Evolutionary conservation across 2,329 filamentous ascomycete species (phyloP).

Genomic region (Neofusicoccum sp.): DNA sequence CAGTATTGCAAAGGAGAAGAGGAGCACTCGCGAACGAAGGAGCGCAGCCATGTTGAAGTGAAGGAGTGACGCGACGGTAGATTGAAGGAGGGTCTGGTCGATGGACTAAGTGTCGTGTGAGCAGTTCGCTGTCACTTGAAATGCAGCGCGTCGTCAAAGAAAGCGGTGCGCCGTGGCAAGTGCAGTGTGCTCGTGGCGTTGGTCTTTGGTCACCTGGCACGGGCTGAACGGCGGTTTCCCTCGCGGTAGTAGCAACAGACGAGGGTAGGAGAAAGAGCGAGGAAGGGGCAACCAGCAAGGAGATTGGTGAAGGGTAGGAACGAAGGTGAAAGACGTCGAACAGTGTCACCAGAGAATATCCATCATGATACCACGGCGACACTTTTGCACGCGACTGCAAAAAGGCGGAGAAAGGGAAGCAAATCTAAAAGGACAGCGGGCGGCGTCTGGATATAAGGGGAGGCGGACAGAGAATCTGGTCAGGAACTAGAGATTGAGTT

Average conservation of each 20-base stretch:
- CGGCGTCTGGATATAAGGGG: slow-evolving; percentile 1
- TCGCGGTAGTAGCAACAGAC: background rate
- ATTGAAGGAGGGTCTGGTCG: background rate
- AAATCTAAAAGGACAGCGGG: background rate
- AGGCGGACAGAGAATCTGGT: background rate
- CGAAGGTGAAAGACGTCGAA: background rate
- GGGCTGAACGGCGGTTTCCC: background rate
- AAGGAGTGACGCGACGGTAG: background rate
- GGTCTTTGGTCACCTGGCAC: background rate
- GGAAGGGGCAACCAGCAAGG: background rate
- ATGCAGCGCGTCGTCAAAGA: background rate
- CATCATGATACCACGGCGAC: background rate
- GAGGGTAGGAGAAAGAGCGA: background rate
- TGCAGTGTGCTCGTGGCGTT: background rate
- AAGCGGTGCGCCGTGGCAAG: background rate
- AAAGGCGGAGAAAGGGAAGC: background rate
- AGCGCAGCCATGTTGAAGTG: background rate
- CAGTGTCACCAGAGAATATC: background rate
- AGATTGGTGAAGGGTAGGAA: background rate
- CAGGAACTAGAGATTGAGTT: slow-evolving; percentile 5
- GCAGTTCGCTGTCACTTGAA: background rate
- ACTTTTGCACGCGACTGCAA: background rate
- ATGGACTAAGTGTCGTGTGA: background rate
- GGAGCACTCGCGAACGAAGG: background rate
- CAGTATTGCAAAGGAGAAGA: background rate